Conservation (phyloP, 345 rosid genomes). For the Eucalyptus dawsonii region DNA sequence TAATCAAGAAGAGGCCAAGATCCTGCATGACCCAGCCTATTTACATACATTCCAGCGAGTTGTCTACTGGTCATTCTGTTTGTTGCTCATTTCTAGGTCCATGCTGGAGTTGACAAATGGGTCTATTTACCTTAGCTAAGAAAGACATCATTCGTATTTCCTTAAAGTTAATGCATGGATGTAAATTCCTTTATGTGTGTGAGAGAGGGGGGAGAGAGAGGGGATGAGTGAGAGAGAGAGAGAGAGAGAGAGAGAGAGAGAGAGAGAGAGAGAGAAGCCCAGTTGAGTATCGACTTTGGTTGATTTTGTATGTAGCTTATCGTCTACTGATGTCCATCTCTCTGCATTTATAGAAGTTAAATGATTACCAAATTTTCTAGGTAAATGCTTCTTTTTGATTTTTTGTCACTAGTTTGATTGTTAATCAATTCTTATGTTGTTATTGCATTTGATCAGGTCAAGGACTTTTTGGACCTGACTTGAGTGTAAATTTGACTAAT, state of each 20-base stretch:
- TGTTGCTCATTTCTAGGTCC: background rate
- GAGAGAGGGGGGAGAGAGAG: background rate
- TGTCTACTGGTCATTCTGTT: background rate
- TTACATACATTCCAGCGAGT: background rate
- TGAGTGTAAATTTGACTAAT: background rate
- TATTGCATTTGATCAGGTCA: background rate
- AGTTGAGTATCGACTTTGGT: background rate
- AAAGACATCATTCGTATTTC: background rate
- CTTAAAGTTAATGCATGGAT: background rate
- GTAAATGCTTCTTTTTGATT: background rate
- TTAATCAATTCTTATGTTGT: background rate
- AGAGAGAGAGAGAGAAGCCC: background rate
- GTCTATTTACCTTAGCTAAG: background rate
- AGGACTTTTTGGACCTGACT: background rate
- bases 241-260: background rate
- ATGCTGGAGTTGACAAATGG: background rate
- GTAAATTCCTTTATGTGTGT: background rate
- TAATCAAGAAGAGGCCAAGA: background rate
- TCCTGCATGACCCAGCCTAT: background rate
- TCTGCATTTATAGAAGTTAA: background rate
- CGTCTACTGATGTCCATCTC: background rate
- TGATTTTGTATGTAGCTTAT: background rate
- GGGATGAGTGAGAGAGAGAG: background rate
- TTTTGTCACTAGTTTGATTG: background rate
- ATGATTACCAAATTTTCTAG: background rate